Evolutionary conservation across 2,329 filamentous ascomycete species (phyloP), one percentile per base, ranked within the genome.

Genomic region (Zalaria sp.): DNA sequence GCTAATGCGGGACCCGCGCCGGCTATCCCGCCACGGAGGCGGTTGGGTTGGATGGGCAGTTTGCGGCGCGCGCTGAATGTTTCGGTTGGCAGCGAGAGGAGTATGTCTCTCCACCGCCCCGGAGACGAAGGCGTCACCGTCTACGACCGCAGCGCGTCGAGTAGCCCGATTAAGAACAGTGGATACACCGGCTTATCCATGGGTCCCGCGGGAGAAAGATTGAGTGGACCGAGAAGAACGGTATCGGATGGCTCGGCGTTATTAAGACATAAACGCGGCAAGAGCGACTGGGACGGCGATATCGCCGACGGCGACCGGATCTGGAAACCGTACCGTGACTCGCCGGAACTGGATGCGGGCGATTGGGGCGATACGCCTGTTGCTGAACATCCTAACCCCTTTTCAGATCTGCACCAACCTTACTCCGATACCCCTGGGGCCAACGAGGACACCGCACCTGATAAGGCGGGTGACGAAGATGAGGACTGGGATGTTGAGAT

Each of bases 401-500:
- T 18, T 18, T 18, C 18, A 18, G 18, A 18, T 18, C 18, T 18
- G 39, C 39, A 25, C 39, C 28, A 8, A 9, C n/a, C 27, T 9
- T 4, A 28, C 35, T 11, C 4, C 40, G 40, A 5, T 25, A 35
- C 25, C 18, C 5, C 5, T 7, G 29, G 29, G n/a, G 2, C n/a
- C 29, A n/a, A 18, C 18, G 18, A 18, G 18, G 18, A 18, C 18
- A 32, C n/a, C n/a, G 29, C 7, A n/a, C 29, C 7, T 7, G 38
- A 25, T 3, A 37, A 25, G 28, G 25, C 27, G 4, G 38, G 38
- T 10, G 43, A 38, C 48, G 56, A 59, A 41, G 65, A 68, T 40
- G 61, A 61, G 5, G 67, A 71, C 37, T 71, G 68, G 68, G 67
- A 71, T 40, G 64, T 71, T 1, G 68, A 71, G 48, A 59, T 61